These are phyloP conservation scores for Leccinum truebloodii DNA, from an alignment of 768 basidiomycete genomes.

Conservation along the genomic window DNA sequence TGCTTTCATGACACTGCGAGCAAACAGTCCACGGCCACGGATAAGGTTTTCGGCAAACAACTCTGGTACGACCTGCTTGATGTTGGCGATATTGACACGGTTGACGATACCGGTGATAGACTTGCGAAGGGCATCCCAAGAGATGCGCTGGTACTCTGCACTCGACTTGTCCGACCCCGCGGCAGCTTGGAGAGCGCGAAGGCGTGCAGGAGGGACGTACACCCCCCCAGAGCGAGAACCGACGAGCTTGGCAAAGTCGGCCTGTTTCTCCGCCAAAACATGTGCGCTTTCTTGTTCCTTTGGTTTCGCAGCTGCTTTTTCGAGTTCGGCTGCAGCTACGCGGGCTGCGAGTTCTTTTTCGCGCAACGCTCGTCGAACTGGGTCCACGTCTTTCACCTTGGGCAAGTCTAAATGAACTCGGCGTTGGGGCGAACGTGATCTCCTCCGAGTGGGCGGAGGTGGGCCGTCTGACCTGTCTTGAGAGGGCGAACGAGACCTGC, in stretches of 20 bases:
- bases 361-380: conserved; percentile 70
- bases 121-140: conserved; percentile 98
- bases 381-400: conserved; percentile 71
- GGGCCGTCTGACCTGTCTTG: conserved; percentile 33
- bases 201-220: conserved; percentile 93
- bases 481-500: conserved; percentile 53
- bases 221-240: conserved; percentile 88
- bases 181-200: conserved; percentile 86
- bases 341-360: conserved; percentile 78
- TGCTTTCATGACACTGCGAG: conserved; percentile 96
- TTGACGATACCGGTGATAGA: conserved; percentile 99
- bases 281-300: conserved; percentile 46
- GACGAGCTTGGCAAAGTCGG: conserved; percentile 87
- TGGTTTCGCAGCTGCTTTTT: conserved; percentile 54
- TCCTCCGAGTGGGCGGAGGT: conserved; percentile 44
- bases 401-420: conserved; percentile 41
- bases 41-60: conserved; percentile 93
- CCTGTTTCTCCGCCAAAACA: conserved; percentile 63
- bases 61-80: conserved; percentile 91
- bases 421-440: conserved; percentile 41
- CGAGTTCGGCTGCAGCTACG: conserved; percentile 67
- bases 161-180: conserved; percentile 81
- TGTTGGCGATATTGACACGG: conserved; percentile 95
- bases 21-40: conserved; percentile 89
- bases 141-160: conserved; percentile 89